These are phyloP conservation scores for Solanum aculeatissimum DNA, from an alignment of 305 asterid species.

Conservation along the genomic window DNA sequence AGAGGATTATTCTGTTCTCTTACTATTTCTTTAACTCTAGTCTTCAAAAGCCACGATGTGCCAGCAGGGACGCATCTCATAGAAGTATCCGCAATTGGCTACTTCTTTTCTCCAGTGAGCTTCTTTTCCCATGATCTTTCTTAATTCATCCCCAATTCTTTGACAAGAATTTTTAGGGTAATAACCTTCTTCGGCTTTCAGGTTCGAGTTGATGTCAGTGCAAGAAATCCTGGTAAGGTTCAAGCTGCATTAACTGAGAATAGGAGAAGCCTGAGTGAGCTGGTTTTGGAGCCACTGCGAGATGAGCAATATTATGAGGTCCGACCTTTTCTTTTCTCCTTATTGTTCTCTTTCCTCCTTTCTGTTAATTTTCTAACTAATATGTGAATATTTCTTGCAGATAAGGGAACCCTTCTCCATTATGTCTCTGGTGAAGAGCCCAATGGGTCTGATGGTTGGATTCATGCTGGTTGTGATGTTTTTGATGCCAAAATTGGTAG, in stretches of 20 bases:
- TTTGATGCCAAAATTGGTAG: conserved; percentile 86
- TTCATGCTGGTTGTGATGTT: conserved; percentile 88
- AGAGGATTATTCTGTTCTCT: neutral
- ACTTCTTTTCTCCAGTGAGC: conserved; percentile 90
- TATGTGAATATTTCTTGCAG: conserved; percentile 33
- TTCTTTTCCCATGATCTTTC: conserved; percentile 2
- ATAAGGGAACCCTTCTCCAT: conserved; percentile 73
- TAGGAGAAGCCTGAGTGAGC: conserved; percentile 73
- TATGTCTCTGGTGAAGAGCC: conserved; percentile 77
- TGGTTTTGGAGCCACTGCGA: conserved; percentile 77
- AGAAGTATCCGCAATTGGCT: conserved; percentile 81
- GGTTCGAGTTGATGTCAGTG: conserved; percentile 96
- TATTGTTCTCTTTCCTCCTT: neutral
- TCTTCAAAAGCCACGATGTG: conserved; percentile 62
- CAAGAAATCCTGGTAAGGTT: conserved; percentile 93
- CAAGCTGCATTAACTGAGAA: conserved; percentile 94
- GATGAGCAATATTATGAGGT: conserved; percentile 97
- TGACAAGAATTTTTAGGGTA: neutral
- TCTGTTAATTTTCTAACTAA: neutral
- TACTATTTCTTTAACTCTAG: conserved; percentile 38
- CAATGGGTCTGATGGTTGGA: conserved; percentile 96
- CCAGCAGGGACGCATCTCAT: conserved; percentile 97
- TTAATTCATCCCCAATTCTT: neutral
- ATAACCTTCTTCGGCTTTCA: conserved; percentile 6
- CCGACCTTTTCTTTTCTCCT: neutral